phyloP scores from a whole-genome alignment of 1,284 basidiomycete species.

The Moniliophthora roreri region DNA sequence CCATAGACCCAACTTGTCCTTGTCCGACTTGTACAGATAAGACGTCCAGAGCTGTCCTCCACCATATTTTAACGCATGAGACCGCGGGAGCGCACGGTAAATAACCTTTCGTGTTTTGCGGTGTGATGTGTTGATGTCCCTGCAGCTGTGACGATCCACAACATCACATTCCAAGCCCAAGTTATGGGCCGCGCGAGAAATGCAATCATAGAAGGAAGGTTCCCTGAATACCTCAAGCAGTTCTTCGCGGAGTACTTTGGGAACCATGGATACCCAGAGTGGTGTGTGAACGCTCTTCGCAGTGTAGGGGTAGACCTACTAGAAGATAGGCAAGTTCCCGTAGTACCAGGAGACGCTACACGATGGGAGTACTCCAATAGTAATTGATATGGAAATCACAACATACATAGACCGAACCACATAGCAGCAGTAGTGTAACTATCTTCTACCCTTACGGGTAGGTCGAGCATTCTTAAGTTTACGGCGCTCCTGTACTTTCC shows the following conservation, averaged over 20 bases:
- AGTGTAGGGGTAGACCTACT: slow-evolving; percentile 78
- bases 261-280: slow-evolving; percentile 70
- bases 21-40: slow-evolving; percentile 75
- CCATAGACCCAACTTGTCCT: slow-evolving; percentile 74
- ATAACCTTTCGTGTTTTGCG: slow-evolving; percentile 19
- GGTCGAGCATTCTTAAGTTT: slow-evolving; percentile 79
- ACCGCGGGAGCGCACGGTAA: slow-evolving; percentile 79
- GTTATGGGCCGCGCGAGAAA: slow-evolving; percentile 79
- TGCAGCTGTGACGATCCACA: slow-evolving; percentile 75
- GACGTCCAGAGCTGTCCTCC: slow-evolving; percentile 67
- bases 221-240: slow-evolving; percentile 69
- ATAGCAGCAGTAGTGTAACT: slow-evolving; percentile 14
- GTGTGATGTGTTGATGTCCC: slow-evolving; percentile 12
- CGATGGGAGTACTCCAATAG: slow-evolving; percentile 71
- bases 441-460: slow-evolving; percentile 49
- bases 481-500: slow-evolving; percentile 60
- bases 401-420: background rate
- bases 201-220: slow-evolving; percentile 73
- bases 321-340: slow-evolving; percentile 43
- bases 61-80: slow-evolving; percentile 73
- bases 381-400: slow-evolving; percentile 1
- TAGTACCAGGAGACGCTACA: slow-evolving; percentile 61
- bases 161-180: slow-evolving; percentile 78
- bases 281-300: slow-evolving; percentile 77
- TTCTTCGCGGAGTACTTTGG: slow-evolving; percentile 79